Conservation (phyloP, 495 filamentous ascomycete species). For the Elasticomyces elasticus region DNA sequence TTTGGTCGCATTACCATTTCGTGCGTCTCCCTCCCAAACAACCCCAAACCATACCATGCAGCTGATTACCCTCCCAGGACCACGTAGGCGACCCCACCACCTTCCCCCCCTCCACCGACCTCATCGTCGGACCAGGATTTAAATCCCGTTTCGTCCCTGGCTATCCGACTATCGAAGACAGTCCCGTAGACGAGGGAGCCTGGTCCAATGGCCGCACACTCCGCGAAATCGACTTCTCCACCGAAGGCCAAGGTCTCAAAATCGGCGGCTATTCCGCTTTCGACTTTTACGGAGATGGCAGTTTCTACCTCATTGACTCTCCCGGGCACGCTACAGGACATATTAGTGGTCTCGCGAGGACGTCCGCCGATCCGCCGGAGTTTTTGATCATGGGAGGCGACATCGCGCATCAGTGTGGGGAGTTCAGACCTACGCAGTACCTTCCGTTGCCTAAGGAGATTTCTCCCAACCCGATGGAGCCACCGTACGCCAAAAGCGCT, state of each 20-base stretch:
- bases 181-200: constrained; percentile 19
- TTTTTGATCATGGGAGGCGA: constrained; percentile 50
- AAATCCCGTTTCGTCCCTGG: constrained; percentile 39
- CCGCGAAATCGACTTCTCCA: constrained; percentile 28
- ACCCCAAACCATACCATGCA: background rate
- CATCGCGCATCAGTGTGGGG: constrained; percentile 42
- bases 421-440: constrained; percentile 43
- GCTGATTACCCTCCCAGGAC: constrained; percentile 42
- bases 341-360: constrained; percentile 45
- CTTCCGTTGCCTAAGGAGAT: constrained; percentile 40
- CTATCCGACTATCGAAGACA: constrained; percentile 39
- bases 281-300: constrained; percentile 47
- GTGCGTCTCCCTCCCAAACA: background rate
- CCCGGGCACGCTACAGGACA: constrained; percentile 52
- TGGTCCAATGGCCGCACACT: constrained; percentile 23
- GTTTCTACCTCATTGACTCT: constrained; percentile 47
- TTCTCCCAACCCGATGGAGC: constrained; percentile 30
- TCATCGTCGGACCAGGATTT: constrained; percentile 48
- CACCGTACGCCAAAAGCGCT: constrained; percentile 3
- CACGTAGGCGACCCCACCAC: constrained; percentile 47
- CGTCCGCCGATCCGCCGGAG: constrained; percentile 35
- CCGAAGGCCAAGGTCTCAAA: constrained; percentile 7
- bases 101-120: constrained; percentile 40
- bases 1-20: constrained; percentile 35
- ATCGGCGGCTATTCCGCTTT: constrained; percentile 29